Evolutionary conservation across 1,139 yeast genomes (phyloP).

Genomic region (Chernovozyma aurita): DNA sequence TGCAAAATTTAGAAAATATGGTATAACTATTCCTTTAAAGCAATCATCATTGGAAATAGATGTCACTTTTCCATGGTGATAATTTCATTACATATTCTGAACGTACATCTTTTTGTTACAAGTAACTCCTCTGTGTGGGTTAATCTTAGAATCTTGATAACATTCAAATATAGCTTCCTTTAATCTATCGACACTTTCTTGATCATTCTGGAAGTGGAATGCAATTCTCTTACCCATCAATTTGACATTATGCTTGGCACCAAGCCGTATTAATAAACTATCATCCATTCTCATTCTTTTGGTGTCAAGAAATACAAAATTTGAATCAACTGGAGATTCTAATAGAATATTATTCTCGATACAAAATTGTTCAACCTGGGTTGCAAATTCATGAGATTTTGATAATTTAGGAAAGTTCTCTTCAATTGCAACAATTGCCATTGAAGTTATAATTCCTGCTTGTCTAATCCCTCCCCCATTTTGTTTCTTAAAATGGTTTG

Average conservation of each 20-base stretch:
- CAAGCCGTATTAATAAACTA: slow-evolving; percentile 49
- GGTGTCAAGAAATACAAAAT: slow-evolving; percentile 76
- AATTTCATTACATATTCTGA: no score
- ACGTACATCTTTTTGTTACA: slow-evolving; percentile 30
- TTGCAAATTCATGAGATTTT: slow-evolving; percentile 65
- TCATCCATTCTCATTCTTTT: slow-evolving; percentile 58
- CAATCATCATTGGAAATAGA: no score
- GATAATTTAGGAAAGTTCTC: slow-evolving; percentile 63
- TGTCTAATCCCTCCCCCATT: slow-evolving; percentile 95
- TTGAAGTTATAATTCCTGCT: slow-evolving; percentile 74
- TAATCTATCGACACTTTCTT: slow-evolving; percentile 61
- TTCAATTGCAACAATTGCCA: slow-evolving; percentile 78
- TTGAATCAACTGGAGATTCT: slow-evolving; percentile 79
- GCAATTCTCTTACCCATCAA: slow-evolving; percentile 76
- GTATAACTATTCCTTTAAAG: no score
- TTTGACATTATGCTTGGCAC: slow-evolving; percentile 58
- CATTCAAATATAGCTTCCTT: slow-evolving; percentile 60
- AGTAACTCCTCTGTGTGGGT: slow-evolving; percentile 23
- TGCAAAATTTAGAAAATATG: no score
- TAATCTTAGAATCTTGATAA: slow-evolving; percentile 33
- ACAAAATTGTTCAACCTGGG: slow-evolving; percentile 53
- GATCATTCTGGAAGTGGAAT: slow-evolving; percentile 76
- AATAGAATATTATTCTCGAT: slow-evolving; percentile 44
- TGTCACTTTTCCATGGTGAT: no score
- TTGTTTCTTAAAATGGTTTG: slow-evolving; percentile 87